A percentile compares a stretch with the other conserved stretches of the same genome.
phyloP scores from a whole-genome alignment of 2,329 filamentous ascomycete genomes.

The Aspergillus sp. region DNA sequence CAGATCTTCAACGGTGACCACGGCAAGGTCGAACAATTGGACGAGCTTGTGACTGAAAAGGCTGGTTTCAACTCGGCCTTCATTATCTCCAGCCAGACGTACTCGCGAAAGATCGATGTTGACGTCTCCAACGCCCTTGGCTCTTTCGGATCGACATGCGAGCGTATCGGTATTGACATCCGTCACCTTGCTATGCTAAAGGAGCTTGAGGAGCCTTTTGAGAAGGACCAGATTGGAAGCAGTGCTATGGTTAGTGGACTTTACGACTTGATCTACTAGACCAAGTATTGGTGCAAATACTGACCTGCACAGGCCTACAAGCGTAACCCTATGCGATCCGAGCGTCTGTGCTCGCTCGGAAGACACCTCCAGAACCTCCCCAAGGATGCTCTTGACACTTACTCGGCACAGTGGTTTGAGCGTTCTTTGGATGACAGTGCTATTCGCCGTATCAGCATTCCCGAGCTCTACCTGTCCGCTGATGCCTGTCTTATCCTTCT shows the following conservation, averaged over 20 bases:
- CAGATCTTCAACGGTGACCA: constrained; percentile 59
- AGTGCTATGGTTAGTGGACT: constrained; percentile 46
- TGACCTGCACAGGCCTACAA: constrained; percentile 55
- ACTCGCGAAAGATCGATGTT: constrained; percentile 75
- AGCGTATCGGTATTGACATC: constrained; percentile 68
- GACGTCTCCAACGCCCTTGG: constrained; percentile 73
- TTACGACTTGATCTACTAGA: no score
- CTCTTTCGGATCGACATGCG: constrained; percentile 70
- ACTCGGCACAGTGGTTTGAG: constrained; percentile 68
- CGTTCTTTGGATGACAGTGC: constrained; percentile 71
- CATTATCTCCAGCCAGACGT: constrained; percentile 65
- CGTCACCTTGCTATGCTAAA: constrained; percentile 68
- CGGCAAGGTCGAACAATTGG: constrained; percentile 54
- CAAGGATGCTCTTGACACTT: constrained; percentile 58
- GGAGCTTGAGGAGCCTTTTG: constrained; percentile 79
- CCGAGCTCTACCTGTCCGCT: constrained; percentile 61
- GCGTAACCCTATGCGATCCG: constrained; percentile 51
- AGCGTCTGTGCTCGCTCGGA: constrained; percentile 55
- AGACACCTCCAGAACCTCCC: constrained; percentile 50
- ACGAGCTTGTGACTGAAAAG: constrained; percentile 59
- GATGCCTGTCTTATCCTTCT: constrained; percentile 49
- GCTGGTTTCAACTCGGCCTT: constrained; percentile 57
- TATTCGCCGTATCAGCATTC: constrained; percentile 53
- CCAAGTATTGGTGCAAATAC: background rate
- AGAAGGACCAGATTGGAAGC: constrained; percentile 69